Evolutionary conservation across 257 asterid species (phyloP).

Genomic region (Sherardia arvensis): DNA sequence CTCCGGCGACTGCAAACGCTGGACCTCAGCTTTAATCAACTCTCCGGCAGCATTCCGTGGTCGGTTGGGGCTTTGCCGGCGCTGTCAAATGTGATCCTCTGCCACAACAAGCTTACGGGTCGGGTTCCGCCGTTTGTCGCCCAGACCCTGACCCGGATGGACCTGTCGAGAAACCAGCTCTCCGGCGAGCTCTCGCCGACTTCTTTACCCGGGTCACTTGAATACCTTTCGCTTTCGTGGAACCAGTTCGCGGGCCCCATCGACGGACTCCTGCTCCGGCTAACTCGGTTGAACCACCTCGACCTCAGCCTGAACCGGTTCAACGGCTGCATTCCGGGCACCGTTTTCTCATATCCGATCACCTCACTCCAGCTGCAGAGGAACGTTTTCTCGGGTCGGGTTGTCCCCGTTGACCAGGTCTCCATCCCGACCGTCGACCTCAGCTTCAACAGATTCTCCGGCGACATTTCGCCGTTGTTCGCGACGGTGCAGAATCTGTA

Average conservation of each 20-base stretch:
- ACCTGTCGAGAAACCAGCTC: constrained; percentile 60
- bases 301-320: constrained; percentile 77
- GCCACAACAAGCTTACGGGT: constrained; percentile 64
- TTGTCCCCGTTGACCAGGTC: constrained; percentile 48
- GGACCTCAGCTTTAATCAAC: constrained; percentile 71
- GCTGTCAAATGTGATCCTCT: constrained; percentile 53
- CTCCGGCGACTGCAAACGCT: constrained; percentile 54
- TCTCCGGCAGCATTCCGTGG: constrained; percentile 47
- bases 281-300: constrained; percentile 50
- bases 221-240: constrained; percentile 66
- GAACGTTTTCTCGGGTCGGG: constrained; percentile 54
- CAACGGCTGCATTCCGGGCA: constrained; percentile 59
- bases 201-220: constrained; percentile 63
- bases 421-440: constrained; percentile 68
- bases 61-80: constrained; percentile 51
- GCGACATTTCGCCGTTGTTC: constrained; percentile 64
- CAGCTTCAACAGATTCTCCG: constrained; percentile 70
- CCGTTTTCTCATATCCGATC: constrained; percentile 46
- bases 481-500: constrained; percentile 68
- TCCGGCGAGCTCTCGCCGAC: constrained; percentile 50
- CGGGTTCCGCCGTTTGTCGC: constrained; percentile 53
- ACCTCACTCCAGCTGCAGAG: constrained; percentile 66
- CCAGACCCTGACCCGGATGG: constrained; percentile 56
- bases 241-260: constrained; percentile 66
- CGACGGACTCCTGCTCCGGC: constrained; percentile 30